Evolutionary conservation across 208 protist species (phyloP).

Genomic region (Naegleria lovaniensis): DNA sequence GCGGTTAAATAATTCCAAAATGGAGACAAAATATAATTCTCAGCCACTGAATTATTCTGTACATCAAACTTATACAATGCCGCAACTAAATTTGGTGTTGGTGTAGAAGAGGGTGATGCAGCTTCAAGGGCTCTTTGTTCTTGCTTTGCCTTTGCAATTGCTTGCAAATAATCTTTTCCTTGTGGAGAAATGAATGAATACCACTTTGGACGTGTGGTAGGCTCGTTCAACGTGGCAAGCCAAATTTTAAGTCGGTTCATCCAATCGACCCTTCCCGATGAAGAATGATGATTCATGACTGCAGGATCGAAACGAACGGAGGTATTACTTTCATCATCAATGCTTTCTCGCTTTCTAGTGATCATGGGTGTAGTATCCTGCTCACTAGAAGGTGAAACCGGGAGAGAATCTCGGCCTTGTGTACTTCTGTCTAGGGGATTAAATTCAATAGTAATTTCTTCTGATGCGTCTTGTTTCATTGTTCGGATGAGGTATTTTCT

Average conservation of each 20-base stretch:
- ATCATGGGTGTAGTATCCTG: neutral
- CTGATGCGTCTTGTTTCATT: neutral
- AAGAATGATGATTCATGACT: neutral
- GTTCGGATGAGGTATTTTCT: too few species aligned
- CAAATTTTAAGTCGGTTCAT: neutral
- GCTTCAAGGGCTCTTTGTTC: neutral
- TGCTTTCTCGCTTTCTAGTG: neutral
- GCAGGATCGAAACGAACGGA: neutral
- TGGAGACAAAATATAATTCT: slow-evolving; percentile 11
- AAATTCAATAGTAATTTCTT: neutral
- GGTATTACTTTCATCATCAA: too few species aligned
- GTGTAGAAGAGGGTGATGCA: neutral
- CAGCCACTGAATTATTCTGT: neutral
- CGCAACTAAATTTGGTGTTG: neutral
- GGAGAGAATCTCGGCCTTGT: neutral
- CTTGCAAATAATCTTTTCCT: neutral
- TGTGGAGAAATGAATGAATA: neutral
- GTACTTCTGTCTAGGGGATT: neutral
- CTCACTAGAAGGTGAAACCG: neutral
- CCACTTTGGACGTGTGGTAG: neutral
- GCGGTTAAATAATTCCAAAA: slow-evolving; percentile 21
- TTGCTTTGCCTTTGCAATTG: neutral
- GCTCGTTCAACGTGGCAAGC: neutral
- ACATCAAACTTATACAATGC: neutral
- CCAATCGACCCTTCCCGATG: neutral